Evolutionary conservation across 2,329 filamentous ascomycete genomes (phyloP).

Genomic region (Apiospora hydei): DNA sequence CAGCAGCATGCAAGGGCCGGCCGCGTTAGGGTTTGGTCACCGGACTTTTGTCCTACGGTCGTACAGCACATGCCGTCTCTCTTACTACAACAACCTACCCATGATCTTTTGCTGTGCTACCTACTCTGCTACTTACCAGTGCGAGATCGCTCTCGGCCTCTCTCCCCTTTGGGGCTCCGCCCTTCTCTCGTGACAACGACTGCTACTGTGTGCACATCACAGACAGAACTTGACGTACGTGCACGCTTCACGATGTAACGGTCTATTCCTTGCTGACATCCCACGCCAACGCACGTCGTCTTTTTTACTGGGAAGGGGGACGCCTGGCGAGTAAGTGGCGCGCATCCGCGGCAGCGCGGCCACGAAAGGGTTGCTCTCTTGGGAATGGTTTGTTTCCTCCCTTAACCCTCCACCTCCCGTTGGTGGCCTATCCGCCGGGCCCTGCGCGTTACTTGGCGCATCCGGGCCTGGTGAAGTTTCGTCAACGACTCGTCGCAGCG

Average conservation of each 20-base stretch:
- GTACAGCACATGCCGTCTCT: background rate
- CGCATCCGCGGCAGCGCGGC: constrained; percentile 17
- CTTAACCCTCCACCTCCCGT: no score
- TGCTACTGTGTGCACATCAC: background rate
- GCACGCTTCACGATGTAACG: constrained; percentile 12
- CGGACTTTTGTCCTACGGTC: background rate
- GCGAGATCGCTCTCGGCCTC: background rate
- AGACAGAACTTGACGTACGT: constrained; percentile 18
- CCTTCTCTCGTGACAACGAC: background rate
- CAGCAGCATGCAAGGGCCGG: constrained; percentile 3
- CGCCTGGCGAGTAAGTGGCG: constrained; percentile 16
- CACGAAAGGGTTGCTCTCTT: constrained; percentile 14
- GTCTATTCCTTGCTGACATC: background rate
- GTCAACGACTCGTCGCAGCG: constrained; percentile 18
- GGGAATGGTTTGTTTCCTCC: constrained; percentile 14
- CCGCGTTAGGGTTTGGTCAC: constrained; percentile 2
- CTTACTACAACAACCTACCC: background rate
- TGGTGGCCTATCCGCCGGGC: background rate
- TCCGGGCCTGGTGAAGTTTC: background rate
- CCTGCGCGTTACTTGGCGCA: background rate
- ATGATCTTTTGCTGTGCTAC: background rate
- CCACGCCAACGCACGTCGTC: background rate
- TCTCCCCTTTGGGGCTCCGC: background rate
- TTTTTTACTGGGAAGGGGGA: background rate
- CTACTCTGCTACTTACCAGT: background rate